Base-by-base conservation (phyloP, 208 protist species). In the Crithidia sp. region DNA sequence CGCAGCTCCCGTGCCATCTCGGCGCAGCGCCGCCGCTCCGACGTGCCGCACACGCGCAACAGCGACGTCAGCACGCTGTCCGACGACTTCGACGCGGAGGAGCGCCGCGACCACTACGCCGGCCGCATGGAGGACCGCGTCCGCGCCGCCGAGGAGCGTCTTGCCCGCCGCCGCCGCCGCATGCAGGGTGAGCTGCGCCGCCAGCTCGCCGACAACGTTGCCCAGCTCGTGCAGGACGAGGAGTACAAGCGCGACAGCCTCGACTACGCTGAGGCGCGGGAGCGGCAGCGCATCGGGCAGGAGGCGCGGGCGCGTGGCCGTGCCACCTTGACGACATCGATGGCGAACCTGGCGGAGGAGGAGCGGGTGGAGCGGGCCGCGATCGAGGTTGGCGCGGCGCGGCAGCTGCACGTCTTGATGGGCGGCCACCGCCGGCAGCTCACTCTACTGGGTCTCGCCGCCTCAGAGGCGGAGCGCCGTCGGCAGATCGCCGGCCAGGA, bases 311-410 rank as follows among this genome's bases (percentile, higher is more conserved):
- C 50, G 43, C 60, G 63, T 37, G n/a, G 59, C n/a, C 52, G 53
- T 16, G 56, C 66, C 44, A 67, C 56, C 50, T 41, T 71, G 39
- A 53, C 58, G 2, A 67, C 76, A 7, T 69, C 60, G 37, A 36
- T 70, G 53, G 66, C 62, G 14, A 37, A 74, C 19, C 50, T 92
- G 16, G 88, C 84, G 71, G 85, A 81, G 64, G 72, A 82, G 39
- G 91, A 95, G 75, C 68, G 74, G 4, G 74, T 93, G 2, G 77
- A 76, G 45, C 88, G 91, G 37, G 86, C 88, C 2, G 77, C 77
- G 37, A 67, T 90, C 14, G 88, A 90, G 67, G 87, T 92, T 9
- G 87, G 86, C 1, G 88, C 79, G 9, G 86, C 85, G 12, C 79
- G 87, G 3, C 91, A 95, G 77, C 50, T 79, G 67, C 84, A 91